Evolutionary conservation across 2,329 filamentous ascomycete genomes (phyloP), one percentile per base, ranked within the genome.

Genomic region (Magnaporthiopsis incrustans): DNA sequence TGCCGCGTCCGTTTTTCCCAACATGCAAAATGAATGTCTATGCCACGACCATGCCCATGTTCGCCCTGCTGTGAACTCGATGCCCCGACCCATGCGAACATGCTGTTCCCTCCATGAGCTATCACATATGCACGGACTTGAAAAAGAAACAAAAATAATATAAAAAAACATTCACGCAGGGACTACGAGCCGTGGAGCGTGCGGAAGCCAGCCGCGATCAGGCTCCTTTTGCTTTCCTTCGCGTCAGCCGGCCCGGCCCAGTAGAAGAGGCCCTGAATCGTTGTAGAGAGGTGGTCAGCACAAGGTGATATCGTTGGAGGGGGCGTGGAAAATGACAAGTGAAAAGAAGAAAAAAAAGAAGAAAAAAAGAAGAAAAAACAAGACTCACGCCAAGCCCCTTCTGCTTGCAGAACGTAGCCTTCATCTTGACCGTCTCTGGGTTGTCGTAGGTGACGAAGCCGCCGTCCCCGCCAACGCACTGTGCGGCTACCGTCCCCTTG

Each of bases 391-490:
- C 90, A 25, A 95, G 78, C 33, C 84, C 83, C 69, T 88, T 87
- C 69, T 89, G 83, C 70, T 85, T 88, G 73, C 87, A 90, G 73
- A 88, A 94, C 8, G 80, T 78, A 1, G 89, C 91, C 77, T 95
- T 95, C 73, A 87, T 83, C 74, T 83, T 82, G 44, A 94, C 90
- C 3, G 90, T 92, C 58, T 88, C 84, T 4, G 88, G 86, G 68
- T 89, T 92, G 74, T 95, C 91, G 73, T 94, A 95, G 2, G 85
- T 89, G 57, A 94, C 85, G 68, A 92, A 93, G 0, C 89, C 90
- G 3, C 89, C 89, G 69, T 92, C 89, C 1, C 83, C 86, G 7
- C 89, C 89, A 2, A 86, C 77, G 69, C 89, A 94, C 69, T 85
- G 89, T 7, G 90, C 90, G 25, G 90, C 89, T 15, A 87, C 86